Percentiles rank a stretch among this genome's conserved stretches.
Evolutionary conservation across 495 filamentous ascomycete species (phyloP).

Genomic region (Bombardia bombarda): DNA sequence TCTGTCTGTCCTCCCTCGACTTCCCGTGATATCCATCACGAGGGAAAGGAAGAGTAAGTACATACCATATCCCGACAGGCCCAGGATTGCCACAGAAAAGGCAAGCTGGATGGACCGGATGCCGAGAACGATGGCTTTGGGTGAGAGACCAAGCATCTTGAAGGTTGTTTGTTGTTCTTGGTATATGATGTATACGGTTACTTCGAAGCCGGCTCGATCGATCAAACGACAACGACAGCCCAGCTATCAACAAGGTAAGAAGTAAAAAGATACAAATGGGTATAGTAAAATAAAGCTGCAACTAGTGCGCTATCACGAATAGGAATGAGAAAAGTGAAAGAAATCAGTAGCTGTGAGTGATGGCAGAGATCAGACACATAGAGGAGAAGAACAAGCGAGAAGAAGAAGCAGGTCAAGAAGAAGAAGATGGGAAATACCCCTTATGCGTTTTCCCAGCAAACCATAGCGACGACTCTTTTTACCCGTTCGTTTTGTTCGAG

Average conservation of each 20-base stretch:
- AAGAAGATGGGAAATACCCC: constrained; percentile 8
- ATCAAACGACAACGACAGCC: no score
- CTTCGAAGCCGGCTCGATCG: no score
- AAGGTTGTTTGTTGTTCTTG: neutral
- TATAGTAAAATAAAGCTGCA: constrained; percentile 7
- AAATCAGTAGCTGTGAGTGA: no score
- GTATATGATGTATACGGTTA: no score
- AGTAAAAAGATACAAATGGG: neutral
- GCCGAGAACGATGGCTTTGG: constrained; percentile 13
- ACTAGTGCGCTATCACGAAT: constrained; percentile 13
- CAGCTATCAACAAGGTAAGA: no score
- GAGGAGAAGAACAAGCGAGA: neutral
- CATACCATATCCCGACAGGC: constrained; percentile 46
- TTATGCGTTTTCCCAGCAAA: neutral
- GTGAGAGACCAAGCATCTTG: neutral
- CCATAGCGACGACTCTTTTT: neutral
- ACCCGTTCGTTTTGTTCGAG: neutral
- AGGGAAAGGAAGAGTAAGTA: neutral
- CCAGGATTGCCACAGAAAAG: constrained; percentile 59
- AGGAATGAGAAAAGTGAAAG: constrained; percentile 8
- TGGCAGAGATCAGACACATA: no score
- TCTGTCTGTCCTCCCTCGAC: no score
- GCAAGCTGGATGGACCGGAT: constrained; percentile 46
- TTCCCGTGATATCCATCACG: neutral
- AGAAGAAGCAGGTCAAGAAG: constrained; percentile 14